Evolutionary conservation across 2,329 filamentous ascomycete genomes (phyloP), one percentile per base, ranked within the genome.

Genomic region (Aspergillaceae sp.): DNA sequence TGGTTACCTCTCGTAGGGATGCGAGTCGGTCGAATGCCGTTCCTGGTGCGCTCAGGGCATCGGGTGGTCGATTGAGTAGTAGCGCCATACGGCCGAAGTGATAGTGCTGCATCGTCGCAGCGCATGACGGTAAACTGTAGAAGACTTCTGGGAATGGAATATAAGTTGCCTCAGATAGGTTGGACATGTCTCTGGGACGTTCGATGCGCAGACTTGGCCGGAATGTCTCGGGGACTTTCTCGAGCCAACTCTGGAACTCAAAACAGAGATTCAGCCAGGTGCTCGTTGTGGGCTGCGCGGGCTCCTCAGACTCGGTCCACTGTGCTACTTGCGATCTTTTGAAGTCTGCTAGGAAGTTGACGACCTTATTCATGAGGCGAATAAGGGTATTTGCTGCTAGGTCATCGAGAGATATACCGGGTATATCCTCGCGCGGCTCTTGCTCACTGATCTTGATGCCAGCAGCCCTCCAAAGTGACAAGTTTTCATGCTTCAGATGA

Each of bases 31-130:
- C 73, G 40, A 73, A 74, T 0, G 80, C 67, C 3, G 75, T 78
- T 19, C 72, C 73, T 19, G 72, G 69, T 3, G 69, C 70, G 41
- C 71, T 72, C 3, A 77, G 75, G 0, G 74, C 75, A 47, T 82
- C 74, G 10, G 74, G 70, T 1, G 77, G 78, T 48, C 77, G 75
- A 54, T 84, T 82, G 51, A 82, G 72, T 8, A 81, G 70, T 0
- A 84, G 60, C 4, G 82, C 71, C 7, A 83, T 79, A 38, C 77
- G 74, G 1, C 78, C 78, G 68, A 84, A 83, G 55, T 84, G 77
- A 52, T 82, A 83, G 48, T 74, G 74, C 55, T 83, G 79, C 74
- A 83, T 82, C 0, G 79, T 76, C 3, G 78, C 76, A 0, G 78
- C 79, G 59, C 78, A 83, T 61, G 81, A 76, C 0, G 80, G 73